Evolutionary conservation across 1,284 basidiomycete genomes (phyloP), one percentile per base, ranked within the genome.

Genomic region (Filobasidium uniguttulatum): DNA sequence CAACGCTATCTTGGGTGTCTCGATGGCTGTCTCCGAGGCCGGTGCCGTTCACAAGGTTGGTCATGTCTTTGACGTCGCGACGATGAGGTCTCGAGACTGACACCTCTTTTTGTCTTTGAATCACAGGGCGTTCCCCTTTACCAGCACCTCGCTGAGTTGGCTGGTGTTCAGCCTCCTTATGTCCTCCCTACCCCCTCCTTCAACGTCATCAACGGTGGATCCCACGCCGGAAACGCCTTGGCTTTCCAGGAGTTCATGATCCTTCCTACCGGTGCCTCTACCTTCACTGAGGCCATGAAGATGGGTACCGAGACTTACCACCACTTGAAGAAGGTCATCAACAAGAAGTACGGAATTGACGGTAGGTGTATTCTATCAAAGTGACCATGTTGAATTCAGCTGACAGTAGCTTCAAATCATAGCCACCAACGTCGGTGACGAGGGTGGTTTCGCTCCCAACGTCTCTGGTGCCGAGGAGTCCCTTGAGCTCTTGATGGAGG

Each of bases 221-320:
- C 90, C 59, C 94, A 99, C 72, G 94, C 94, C 53, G 94, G 94
- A 53, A 99, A 99, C 80, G 89, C 91, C 71, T 85, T 99, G 58
- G 90, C 94, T 52, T 91, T 97, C 86, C 89, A 97, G 75, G 94
- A 99, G 75, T 98, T 99, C 78, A 98, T 99, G 94, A 80, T 99
- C 61, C 79, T 97, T 58, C 93, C 94, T 59, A 94, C 89, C 55
- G 93, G 90, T 55, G 90, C 90, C 49, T 64, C 75, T 49, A 80
- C 78, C 57, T 99, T 98, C 79, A 82, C 86, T 48, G 91, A 98
- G 76, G 87, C 94, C 55, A 82, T 99, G 82, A 91, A 94, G 76
- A 89, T 97, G 61, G 94, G 94, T 58, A 85, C 91, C 20, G 94
- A 99, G 77, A 89, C 86, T 35, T 98, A 97, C 77, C 93, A 97